Conservation (phyloP, 2,329 filamentous ascomycete genomes). For the Xylariaceae sp. region DNA sequence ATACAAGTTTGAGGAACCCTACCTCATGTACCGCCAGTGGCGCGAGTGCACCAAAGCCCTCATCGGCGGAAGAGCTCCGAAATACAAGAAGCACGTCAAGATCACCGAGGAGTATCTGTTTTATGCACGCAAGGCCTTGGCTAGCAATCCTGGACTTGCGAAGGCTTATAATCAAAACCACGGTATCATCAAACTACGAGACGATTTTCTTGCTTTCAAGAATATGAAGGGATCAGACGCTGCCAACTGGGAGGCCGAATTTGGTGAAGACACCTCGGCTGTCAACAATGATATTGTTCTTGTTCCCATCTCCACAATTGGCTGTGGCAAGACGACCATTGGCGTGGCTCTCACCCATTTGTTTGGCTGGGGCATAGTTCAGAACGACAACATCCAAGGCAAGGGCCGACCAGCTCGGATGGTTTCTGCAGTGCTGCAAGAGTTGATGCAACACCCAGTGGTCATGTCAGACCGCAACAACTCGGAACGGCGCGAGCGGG, state of each 20-base stretch:
- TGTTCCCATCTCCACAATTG: slow-evolving; percentile 89
- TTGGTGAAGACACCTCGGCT: slow-evolving; percentile 47
- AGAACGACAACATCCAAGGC: slow-evolving; percentile 93
- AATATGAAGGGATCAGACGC: slow-evolving; percentile 87
- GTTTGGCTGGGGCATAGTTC: slow-evolving; percentile 88
- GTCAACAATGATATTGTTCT: slow-evolving; percentile 71
- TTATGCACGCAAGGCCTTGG: slow-evolving; percentile 74
- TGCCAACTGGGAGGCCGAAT: slow-evolving; percentile 68
- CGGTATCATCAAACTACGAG: slow-evolving; percentile 86
- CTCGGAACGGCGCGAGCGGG: slow-evolving; percentile 80
- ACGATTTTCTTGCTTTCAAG: slow-evolving; percentile 81
- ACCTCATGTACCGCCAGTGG: slow-evolving; percentile 98
- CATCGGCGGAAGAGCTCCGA: slow-evolving; percentile 71
- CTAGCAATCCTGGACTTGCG: slow-evolving; percentile 63
- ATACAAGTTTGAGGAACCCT: slow-evolving; percentile 99
- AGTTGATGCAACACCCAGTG: slow-evolving; percentile 63
- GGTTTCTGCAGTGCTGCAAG: slow-evolving; percentile 64
- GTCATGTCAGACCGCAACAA: slow-evolving; percentile 95
- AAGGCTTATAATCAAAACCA: slow-evolving; percentile 82
- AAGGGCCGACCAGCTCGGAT: slow-evolving; percentile 77
- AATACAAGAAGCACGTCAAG: slow-evolving; percentile 78
- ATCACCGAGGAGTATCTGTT: slow-evolving; percentile 90
- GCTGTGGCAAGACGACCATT: slow-evolving; percentile 94
- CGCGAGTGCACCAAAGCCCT: slow-evolving; percentile 91
- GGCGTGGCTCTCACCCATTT: slow-evolving; percentile 77